Conservation (phyloP, 805 yeast genomes). For the Suhomyces kilbournensis region DNA sequence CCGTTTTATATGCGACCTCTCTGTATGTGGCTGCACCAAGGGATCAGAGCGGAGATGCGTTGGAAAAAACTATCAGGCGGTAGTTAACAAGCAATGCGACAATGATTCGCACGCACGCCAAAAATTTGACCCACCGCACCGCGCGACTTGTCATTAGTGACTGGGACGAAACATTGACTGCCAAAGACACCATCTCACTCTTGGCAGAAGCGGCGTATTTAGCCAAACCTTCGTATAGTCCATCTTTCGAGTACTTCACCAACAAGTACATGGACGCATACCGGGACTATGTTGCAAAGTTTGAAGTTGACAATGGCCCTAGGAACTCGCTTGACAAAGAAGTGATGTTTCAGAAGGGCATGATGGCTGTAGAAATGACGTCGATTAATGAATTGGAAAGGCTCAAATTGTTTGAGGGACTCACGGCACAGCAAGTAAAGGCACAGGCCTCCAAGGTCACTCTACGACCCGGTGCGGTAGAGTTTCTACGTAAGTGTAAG, state of each 20-base stretch:
- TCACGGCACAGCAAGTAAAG: slow-evolving; percentile 27
- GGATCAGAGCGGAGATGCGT: background rate
- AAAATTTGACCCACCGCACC: background rate
- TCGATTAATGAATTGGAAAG: slow-evolving; percentile 45
- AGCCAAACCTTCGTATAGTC: slow-evolving; percentile 32
- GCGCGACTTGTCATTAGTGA: slow-evolving; percentile 42
- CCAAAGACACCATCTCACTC: slow-evolving; percentile 50
- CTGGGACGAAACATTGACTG: slow-evolving; percentile 68
- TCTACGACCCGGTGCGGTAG: slow-evolving; percentile 39
- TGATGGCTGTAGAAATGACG: slow-evolving; percentile 45
- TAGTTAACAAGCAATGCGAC: background rate
- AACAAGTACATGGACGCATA: slow-evolving; percentile 41
- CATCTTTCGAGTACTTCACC: slow-evolving; percentile 43
- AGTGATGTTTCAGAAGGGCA: slow-evolving; percentile 41
- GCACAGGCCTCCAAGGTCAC: slow-evolving; percentile 35
- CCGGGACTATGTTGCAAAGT: slow-evolving; percentile 23
- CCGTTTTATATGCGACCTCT: background rate
- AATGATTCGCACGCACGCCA: background rate
- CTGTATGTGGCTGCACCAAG: background rate
- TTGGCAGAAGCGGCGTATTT: slow-evolving; percentile 49
- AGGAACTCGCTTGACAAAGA: slow-evolving; percentile 40
- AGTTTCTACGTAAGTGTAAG: slow-evolving; percentile 25
- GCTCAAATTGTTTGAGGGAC: slow-evolving; percentile 41
- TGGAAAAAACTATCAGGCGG: background rate
- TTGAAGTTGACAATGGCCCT: slow-evolving; percentile 16